Evolutionary conservation across 306 rosid genomes (phyloP), one percentile per base, ranked within the genome.

Genomic region (Casuarina glauca): DNA sequence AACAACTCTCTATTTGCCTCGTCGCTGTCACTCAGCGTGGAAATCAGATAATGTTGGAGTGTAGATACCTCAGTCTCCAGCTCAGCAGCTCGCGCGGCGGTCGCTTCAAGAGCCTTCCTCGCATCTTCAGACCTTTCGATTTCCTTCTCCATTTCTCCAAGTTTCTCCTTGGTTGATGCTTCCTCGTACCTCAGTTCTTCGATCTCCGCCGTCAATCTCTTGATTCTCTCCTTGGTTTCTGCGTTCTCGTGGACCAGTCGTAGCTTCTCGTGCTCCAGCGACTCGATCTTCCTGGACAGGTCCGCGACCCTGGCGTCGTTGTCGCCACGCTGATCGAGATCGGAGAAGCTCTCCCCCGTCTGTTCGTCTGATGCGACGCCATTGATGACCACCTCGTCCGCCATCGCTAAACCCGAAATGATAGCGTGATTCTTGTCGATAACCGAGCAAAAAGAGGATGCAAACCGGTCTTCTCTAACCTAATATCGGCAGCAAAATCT

Each of bases 41-140:
- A 20, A 20, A 20, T 20, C 26, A 20, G 72, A 39, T 95, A 96
- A 13, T 91, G 90, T 6, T 93, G 97, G 8, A 95, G 88, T 94
- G 96, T 95, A 4, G 88, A 10, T 19, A 91, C 73, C 77, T 91
- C 94, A 2, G 91, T 85, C 88, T 95, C 99, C 3, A 95, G 90
- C 44, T 89, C 93, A 48, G 79, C 81, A 41, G 97, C 97, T 70
- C 97, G 84, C 0, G 84, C 87, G 0, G 91, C 97, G 51, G 89
- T 89, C 2, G 76, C 80, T 67, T 84, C 89, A 17, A 79, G 11
- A 7, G 82, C 90, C 81, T 64, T 88, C 58, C 3, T 80, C 1
- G 85, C 81, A 39, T 87, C 97, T 9, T 72, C 78, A 2, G 78
- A 75, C 62, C 8, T 76, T 54, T 70, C 89, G 49, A 84, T 70